Conservation (phyloP, 1,139 yeast genomes). For the Candida freyschussii region DNA sequence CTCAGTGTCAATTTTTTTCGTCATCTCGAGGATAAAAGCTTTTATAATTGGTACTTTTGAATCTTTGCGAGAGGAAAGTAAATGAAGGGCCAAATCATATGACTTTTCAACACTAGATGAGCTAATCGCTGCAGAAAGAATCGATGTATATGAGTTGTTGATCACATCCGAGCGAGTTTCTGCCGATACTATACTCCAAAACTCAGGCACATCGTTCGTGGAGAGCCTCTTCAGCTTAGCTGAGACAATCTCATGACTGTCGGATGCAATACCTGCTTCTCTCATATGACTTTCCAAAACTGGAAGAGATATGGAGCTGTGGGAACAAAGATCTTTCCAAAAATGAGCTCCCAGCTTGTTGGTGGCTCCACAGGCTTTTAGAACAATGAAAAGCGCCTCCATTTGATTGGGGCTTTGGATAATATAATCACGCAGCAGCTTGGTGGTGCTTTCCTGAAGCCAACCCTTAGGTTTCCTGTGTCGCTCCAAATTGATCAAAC, state of each 20-base stretch:
- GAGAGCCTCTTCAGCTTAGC: slow-evolving; percentile 9
- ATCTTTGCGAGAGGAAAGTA: slow-evolving; percentile 4
- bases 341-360: slow-evolving; percentile 5
- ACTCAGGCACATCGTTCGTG: slow-evolving; percentile 1
- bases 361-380: slow-evolving; percentile 2
- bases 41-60: slow-evolving; percentile 6
- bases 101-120: slow-evolving; percentile 8
- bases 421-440: slow-evolving; percentile 13
- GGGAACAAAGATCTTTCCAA: slow-evolving; percentile 8
- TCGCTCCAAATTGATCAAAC: slow-evolving; percentile 9
- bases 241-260: slow-evolving; percentile 2
- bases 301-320: slow-evolving; percentile 6
- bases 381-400: background rate
- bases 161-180: slow-evolving; percentile 10
- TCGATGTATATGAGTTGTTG: slow-evolving; percentile 7
- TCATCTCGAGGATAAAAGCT: slow-evolving; percentile 11
- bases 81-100: slow-evolving; percentile 13
- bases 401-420: slow-evolving; percentile 3
- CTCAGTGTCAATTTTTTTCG: slow-evolving; percentile 7
- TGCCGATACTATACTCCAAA: slow-evolving; percentile 6
- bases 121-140: slow-evolving; percentile 7
- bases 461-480: slow-evolving; percentile 3
- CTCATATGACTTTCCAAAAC: slow-evolving; percentile 7
- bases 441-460: slow-evolving; percentile 10
- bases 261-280: background rate